phyloP scores from a whole-genome alignment of 192 early-diverging fungal species.

The Neocallimastix lanati region DNA sequence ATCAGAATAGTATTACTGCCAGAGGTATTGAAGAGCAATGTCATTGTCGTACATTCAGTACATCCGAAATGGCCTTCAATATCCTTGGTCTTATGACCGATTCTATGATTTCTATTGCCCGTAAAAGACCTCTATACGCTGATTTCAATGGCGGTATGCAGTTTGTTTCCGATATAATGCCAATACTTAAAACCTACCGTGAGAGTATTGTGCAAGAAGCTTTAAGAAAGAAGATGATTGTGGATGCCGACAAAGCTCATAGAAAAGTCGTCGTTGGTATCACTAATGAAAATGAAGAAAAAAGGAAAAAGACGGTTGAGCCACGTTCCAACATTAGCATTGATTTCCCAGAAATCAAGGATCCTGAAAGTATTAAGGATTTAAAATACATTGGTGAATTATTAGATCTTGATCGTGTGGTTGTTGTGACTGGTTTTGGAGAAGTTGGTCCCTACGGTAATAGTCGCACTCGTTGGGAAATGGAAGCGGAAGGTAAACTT shows the following conservation, averaged over 20 bases:
- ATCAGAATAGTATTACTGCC: slow-evolving; percentile 68
- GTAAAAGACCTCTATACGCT: slow-evolving; percentile 64
- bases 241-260: slow-evolving; percentile 50
- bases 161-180: slow-evolving; percentile 63
- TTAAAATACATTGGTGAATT: slow-evolving; percentile 41
- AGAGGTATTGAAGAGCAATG: slow-evolving; percentile 71
- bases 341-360: slow-evolving; percentile 50
- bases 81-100: slow-evolving; percentile 71
- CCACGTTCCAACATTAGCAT: slow-evolving; percentile 76
- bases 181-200: slow-evolving; percentile 51
- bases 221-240: slow-evolving; percentile 57
- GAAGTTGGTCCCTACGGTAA: slow-evolving; percentile 85
- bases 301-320: slow-evolving; percentile 7
- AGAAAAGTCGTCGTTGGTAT: too few relatives aligned
- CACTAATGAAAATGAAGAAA: slow-evolving; percentile 35
- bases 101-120: slow-evolving; percentile 48
- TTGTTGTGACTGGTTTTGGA: slow-evolving; percentile 81
- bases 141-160: slow-evolving; percentile 82
- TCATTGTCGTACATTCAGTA: slow-evolving; percentile 67
- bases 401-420: slow-evolving; percentile 81
- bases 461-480: slow-evolving; percentile 84
- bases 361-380: slow-evolving; percentile 7
- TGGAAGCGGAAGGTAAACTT: slow-evolving; percentile 77
- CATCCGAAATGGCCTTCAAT: slow-evolving; percentile 89
- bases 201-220: slow-evolving; percentile 60